Conservation (phyloP, 106 monocot genomes). For the Allium cepa region DNA sequence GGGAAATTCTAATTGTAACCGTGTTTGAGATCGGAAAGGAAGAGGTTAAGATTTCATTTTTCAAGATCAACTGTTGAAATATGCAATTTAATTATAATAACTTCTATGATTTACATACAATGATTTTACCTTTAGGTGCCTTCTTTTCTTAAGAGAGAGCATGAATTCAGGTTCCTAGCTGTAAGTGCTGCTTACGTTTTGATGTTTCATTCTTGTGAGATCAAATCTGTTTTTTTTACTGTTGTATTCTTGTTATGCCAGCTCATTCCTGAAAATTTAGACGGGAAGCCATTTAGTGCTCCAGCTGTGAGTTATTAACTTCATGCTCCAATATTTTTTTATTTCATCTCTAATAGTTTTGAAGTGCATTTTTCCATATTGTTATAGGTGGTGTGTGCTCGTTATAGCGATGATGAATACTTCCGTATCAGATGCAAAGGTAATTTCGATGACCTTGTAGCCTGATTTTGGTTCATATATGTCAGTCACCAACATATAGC, state of each 20-base stretch:
- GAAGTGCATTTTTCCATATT: neutral
- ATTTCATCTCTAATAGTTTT: neutral
- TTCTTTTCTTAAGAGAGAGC: slow-evolving; percentile 82
- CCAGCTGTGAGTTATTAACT: slow-evolving; percentile 51
- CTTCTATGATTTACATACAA: neutral
- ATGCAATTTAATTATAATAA: too few species aligned
- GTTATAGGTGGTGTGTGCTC: slow-evolving; percentile 72
- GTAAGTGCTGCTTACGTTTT: slow-evolving; percentile 34
- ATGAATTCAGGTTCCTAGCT: slow-evolving; percentile 87
- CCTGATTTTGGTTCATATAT: neutral
- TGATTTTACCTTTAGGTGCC: slow-evolving; percentile 39
- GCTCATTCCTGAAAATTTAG: slow-evolving; percentile 76
- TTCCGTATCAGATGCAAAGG: slow-evolving; percentile 90
- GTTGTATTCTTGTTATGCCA: slow-evolving; percentile 10
- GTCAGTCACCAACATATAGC: neutral
- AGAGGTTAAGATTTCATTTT: slow-evolving; percentile 38
- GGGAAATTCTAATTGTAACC: slow-evolving; percentile 67
- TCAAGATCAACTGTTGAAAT: neutral
- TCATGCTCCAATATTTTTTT: too few species aligned
- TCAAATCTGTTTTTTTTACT: neutral
- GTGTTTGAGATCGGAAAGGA: slow-evolving; percentile 77
- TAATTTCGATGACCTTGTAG: slow-evolving; percentile 4
- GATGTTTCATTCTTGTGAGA: slow-evolving; percentile 6
- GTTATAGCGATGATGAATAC: slow-evolving; percentile 88
- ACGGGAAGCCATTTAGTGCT: slow-evolving; percentile 44